Base-by-base conservation (phyloP, 257 asterid species). In the Avicennia marina region DNA sequence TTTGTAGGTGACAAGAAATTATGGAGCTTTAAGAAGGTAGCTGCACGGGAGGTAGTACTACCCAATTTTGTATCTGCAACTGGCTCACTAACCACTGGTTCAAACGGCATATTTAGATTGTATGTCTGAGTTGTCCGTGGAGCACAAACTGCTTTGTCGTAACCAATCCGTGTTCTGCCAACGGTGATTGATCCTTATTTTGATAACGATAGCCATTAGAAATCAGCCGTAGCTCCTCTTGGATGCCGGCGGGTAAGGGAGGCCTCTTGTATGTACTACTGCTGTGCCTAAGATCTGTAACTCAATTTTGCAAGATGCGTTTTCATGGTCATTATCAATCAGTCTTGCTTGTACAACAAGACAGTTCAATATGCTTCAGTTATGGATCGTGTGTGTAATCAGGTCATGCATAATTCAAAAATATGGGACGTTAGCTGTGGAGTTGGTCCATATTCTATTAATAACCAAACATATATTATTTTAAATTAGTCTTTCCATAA, bases 21-120 rank as follows among this genome's bases (percentile, higher is more conserved):
- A 86, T 46, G 97, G 95, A 59, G 81, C 94, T 69, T 63, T 85
- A 65, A 83, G 97, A 64, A 73, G 78, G 70, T 86, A 78, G 72
- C 49, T 52, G n/a, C n/a, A n/a, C n/a, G n/a, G 55, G 53, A 38
- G 38, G 48, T 32, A 5, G 4, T 22, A 32, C 15, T 15, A 10
- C 15, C 27, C 13, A 12, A 24, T 58, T 2, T 21, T 60, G 39
- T 18, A 45, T n/a, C 24, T 42, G 31, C 51, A 22, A 15, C 34
- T 2, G 19, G 62, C 24, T 56, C 19, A 21, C 51, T 26, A 33
- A 56, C 17, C 44, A 7, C n/a, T 50, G 47, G 19, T 22, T 16
- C 27, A 41, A 16, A 31, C 49, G 2, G 38, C 19, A 11, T 38
- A 15, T 11, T 56, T n/a, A 4, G 32, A 2, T 29, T 42, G 53